phyloP scores from a whole-genome alignment of 805 yeast species.

The Phaffomyces opuntiae region DNA sequence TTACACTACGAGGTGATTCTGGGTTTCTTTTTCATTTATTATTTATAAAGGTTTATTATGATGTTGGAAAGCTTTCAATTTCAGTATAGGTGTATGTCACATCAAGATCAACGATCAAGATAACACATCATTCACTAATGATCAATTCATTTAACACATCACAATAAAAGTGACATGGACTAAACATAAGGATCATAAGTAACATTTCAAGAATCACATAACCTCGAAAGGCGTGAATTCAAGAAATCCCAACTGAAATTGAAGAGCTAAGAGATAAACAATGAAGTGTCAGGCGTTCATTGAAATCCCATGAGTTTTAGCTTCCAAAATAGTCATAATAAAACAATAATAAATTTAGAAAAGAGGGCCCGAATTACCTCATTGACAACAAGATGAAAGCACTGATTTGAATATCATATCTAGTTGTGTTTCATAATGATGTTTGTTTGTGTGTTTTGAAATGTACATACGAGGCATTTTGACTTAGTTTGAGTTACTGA shows the following conservation, averaged over 20 bases:
- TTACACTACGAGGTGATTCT: neutral
- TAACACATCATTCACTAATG: too few species aligned
- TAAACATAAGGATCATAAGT: neutral
- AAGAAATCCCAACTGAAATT: slow-evolving; percentile 25
- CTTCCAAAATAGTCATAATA: slow-evolving; percentile 6
- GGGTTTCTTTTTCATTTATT: too few species aligned
- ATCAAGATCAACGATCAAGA: neutral
- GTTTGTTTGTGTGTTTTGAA: neutral
- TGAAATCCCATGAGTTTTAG: slow-evolving; percentile 29
- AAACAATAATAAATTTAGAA: slow-evolving; percentile 1
- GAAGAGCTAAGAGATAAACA: slow-evolving; percentile 12
- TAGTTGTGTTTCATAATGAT: too few species aligned
- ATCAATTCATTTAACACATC: neutral
- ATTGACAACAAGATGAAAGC: neutral
- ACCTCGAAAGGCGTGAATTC: too few species aligned
- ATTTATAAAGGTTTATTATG: too few species aligned
- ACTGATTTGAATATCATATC: too few species aligned
- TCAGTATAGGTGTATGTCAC: neutral
- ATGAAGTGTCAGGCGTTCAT: slow-evolving; percentile 91
- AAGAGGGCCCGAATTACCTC: slow-evolving; percentile 74
- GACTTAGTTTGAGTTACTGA: slow-evolving; percentile 10
- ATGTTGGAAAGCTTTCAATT: neutral
- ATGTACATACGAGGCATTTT: slow-evolving; percentile 25
- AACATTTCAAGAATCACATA: neutral
- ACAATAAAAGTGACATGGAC: too few species aligned